Conservation (phyloP, 2,329 filamentous ascomycete species). For the Coniella vitis region DNA sequence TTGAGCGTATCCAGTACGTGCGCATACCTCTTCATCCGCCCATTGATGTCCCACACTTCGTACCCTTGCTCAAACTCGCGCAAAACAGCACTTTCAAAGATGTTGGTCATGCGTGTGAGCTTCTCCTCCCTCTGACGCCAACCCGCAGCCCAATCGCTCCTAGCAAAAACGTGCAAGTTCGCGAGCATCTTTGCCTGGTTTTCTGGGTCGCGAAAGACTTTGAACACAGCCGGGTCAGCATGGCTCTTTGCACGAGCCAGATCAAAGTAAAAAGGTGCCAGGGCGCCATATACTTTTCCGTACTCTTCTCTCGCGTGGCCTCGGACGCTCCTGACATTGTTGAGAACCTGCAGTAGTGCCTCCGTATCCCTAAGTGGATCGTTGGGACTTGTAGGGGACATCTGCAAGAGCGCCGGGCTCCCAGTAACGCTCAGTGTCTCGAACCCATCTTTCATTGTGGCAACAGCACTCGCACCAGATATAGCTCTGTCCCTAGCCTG, state of each 20-base stretch:
- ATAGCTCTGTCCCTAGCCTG: slow-evolving; percentile 20
- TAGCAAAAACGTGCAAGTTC: slow-evolving; percentile 71
- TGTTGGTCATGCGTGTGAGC: slow-evolving; percentile 64
- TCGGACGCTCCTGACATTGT: slow-evolving; percentile 67
- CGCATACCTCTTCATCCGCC: slow-evolving; percentile 82
- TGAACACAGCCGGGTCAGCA: slow-evolving; percentile 77
- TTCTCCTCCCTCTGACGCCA: slow-evolving; percentile 65
- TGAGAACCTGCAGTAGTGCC: slow-evolving; percentile 62
- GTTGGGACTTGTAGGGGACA: slow-evolving; percentile 27
- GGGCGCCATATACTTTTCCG: slow-evolving; percentile 78
- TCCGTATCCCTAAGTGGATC: slow-evolving; percentile 52
- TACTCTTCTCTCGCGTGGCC: slow-evolving; percentile 86
- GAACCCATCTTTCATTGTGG: slow-evolving; percentile 57
- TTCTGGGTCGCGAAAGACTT: slow-evolving; percentile 79
- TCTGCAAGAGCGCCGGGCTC: slow-evolving; percentile 17
- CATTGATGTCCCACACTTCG: slow-evolving; percentile 80
- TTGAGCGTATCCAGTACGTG: slow-evolving; percentile 78
- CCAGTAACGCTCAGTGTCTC: slow-evolving; percentile 61
- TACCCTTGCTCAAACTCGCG: slow-evolving; percentile 92
- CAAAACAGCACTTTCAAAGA: slow-evolving; percentile 87
- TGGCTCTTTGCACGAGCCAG: slow-evolving; percentile 65
- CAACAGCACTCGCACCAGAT: slow-evolving; percentile 25
- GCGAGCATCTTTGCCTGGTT: slow-evolving; percentile 84
- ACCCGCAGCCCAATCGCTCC: slow-evolving; percentile 73
- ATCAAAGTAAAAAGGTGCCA: slow-evolving; percentile 86